These are phyloP conservation scores for Ramichloridium luteum DNA, from an alignment of 2,329 filamentous ascomycete species.

Conservation along the genomic window DNA sequence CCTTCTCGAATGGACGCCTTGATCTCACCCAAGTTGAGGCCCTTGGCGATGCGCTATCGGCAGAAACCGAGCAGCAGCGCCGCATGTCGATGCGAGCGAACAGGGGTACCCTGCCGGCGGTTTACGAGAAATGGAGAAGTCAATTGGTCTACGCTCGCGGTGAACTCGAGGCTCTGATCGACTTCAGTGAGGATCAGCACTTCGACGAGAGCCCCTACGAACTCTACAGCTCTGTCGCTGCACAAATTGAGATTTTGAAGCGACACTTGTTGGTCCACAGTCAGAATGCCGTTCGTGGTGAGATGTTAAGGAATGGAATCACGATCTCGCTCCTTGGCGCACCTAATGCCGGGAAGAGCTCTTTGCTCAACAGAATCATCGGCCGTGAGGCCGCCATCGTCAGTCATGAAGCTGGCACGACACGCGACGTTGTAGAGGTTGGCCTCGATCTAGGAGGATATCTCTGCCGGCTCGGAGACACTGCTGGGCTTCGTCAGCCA, in stretches of 20 bases:
- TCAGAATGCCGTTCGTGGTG: constrained; percentile 65
- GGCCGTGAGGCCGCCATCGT: constrained; percentile 93
- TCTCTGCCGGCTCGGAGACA: constrained; percentile 89
- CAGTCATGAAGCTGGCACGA: constrained; percentile 83
- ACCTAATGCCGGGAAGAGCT: constrained; percentile 92
- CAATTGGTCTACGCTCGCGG: constrained; percentile 69
- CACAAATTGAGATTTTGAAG: constrained; percentile 50
- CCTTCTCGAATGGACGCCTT: constrained; percentile 76
- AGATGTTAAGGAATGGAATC: constrained; percentile 75
- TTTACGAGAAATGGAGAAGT: constrained; percentile 74
- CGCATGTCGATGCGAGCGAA: constrained; percentile 70
- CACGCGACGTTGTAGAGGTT: constrained; percentile 84
- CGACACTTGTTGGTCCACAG: constrained; percentile 56
- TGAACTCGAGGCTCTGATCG: constrained; percentile 88
- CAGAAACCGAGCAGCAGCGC: constrained; percentile 83
- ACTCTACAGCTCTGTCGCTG: constrained; percentile 56
- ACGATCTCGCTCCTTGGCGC: constrained; percentile 76
- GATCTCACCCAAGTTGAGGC: constrained; percentile 73
- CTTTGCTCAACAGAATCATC: constrained; percentile 77
- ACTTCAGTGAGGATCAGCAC: constrained; percentile 95
- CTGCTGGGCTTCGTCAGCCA: constrained; percentile 60
- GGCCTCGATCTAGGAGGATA: constrained; percentile 81
- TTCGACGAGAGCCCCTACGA: constrained; percentile 76
- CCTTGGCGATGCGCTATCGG: constrained; percentile 47
- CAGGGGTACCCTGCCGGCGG: constrained; percentile 50